Evolutionary conservation across 148 eudicot species (phyloP), one percentile per base, ranked within the genome.

Genomic region (Vaccinium macrocarpon): DNA sequence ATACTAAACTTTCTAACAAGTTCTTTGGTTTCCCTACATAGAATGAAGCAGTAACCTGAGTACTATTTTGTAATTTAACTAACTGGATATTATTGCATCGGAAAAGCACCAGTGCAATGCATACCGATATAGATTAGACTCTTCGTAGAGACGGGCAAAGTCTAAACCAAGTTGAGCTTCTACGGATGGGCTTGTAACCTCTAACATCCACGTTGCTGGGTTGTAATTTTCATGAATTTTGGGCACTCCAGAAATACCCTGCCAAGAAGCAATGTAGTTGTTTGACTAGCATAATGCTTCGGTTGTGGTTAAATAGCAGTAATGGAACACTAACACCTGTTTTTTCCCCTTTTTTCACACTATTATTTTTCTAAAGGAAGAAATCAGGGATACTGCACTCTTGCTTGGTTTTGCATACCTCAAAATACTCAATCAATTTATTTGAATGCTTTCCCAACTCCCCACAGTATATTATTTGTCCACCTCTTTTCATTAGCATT

Each of bases 131-230:
- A 83, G 84, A 0, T 76, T 16, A 9, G 94, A 92, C 2, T 84
- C 81, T 68, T 72, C 84, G 77, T 90, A 92, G 82, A 76, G 38
- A 3, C 72, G 61, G 10, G 88, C 88, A 79, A 90, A 92, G 76
- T 89, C 88, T 29, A 86, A 27, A n/a, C 86, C 86, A 73, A 92
- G 86, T 27, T 82, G 83, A 7, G 82, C 81, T 85, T 90, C 94
- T 74, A 71, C 79, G 14, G 86, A 76, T 73, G 73, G 35, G 19
- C 88, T 85, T 74, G 87, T 87, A 5, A 89, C 85, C 49, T 90
- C 92, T 76, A 90, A 75, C 91, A 92, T 89, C 94, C 94, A 92
- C 14, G 92, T 88, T 52, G 94, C 92, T 2, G 92, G 94, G 84
- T 92, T 92, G 76, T 85, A 89, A 7, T 89, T 89, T 89, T 89